Percentiles rank a stretch among this genome's conserved stretches.
Evolutionary conservation across 495 filamentous ascomycete species (phyloP).

Genomic region (Podospora pseudocomata): DNA sequence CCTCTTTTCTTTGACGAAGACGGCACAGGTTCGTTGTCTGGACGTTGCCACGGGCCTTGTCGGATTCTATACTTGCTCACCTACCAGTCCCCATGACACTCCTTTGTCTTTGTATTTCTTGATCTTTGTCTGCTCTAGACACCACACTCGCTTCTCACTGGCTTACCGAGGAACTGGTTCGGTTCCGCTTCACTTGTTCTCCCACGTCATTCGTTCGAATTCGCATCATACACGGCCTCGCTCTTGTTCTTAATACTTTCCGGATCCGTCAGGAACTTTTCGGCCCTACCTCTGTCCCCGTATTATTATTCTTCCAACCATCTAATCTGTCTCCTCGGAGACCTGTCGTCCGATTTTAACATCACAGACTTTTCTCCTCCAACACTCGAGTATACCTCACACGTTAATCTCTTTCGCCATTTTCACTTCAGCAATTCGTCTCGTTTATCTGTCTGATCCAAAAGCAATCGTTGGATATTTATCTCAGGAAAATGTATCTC

Average conservation of each 20-base stretch:
- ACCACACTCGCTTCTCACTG: constrained; percentile 1
- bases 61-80: constrained; percentile 2
- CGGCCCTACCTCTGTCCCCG: neutral
- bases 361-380: neutral
- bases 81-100: constrained; percentile 20
- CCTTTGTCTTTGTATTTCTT: constrained; percentile 30
- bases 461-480: neutral
- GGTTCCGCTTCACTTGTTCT: neutral
- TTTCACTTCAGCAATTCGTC: neutral
- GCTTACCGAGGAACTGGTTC: neutral
- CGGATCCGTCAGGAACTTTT: neutral
- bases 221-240: neutral
- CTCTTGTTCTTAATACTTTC: constrained; percentile 11
- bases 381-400: neutral
- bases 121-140: constrained; percentile 6
- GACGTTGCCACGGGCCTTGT: neutral
- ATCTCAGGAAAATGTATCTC: constrained; percentile 19
- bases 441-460: neutral
- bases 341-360: neutral
- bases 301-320: constrained; percentile 1
- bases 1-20: constrained; percentile 20
- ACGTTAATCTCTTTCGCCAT: neutral
- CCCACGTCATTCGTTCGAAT: neutral
- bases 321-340: neutral
- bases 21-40: constrained; percentile 4